Evolutionary conservation across 2,329 filamentous ascomycete genomes (phyloP), one percentile per base, ranked within the genome.

Genomic region (Diplodia corticola): DNA sequence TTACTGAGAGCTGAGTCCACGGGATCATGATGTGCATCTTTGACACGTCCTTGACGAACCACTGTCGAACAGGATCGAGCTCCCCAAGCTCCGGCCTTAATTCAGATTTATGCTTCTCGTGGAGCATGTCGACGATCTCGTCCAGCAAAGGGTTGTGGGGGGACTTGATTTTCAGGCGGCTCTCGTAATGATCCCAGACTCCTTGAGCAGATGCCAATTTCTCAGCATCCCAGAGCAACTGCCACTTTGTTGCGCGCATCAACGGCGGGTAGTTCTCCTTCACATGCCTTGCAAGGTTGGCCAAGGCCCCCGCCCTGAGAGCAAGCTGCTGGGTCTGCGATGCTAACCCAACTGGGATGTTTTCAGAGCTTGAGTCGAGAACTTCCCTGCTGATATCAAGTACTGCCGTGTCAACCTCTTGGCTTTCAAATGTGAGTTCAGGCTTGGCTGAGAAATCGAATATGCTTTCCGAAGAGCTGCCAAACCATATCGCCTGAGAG

Each of bases 401-500:
- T 1, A 93, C 92, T 9, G 95, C 95, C 67, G 85, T 80, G 67
- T 91, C 89, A 28, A 96, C 84, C 71, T 97, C 91, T 26, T 86
- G 81, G 20, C 85, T 79, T 0, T 87, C 82, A 70, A 95, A 96
- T 4, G 85, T 83, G 54, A 89, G 81, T 64, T 88, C 87, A 46
- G 86, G 83, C 69, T 87, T 86, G 50, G 88, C 85, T 50, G 89
- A 86, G 72, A 99, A 92, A 68, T 93, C 88, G n/a, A 99, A 80
- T n/a, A 94, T 91, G 72, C 93, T 98, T 73, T 91, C 88, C 68
- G 89, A 85, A 74, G 91, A 88, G 55, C 87, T 88, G 1, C 93
- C 93, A 75, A 92, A 98, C 79, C 97, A 98, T 1, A 98, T 91
- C 2, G 93, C 93, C 79, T 99, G 93, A 74, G 97, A 92, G 48